Percentiles rank a stretch among this genome's conserved stretches.
These are phyloP conservation scores for Penicillium goetzii DNA, from an alignment of 495 filamentous ascomycete species.

Conservation along the genomic window DNA sequence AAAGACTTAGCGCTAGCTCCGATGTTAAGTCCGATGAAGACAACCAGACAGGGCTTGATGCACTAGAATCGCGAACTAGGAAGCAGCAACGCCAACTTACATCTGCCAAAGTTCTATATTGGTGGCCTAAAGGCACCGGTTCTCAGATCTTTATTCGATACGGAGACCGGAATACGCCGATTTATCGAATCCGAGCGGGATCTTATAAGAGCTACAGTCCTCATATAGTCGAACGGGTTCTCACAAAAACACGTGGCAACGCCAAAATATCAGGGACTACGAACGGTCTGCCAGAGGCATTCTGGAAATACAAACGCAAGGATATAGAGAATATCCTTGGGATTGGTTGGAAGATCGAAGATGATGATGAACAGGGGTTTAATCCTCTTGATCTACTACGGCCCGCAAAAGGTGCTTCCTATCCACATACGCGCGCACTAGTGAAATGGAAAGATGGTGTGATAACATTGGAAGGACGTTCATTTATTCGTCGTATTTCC, in stretches of 20 bases:
- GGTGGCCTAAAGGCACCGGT: constrained; percentile 2
- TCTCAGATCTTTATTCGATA: not conserved
- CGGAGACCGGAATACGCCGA: not conserved
- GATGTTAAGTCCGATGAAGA: not conserved
- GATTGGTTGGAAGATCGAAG: constrained; percentile 2
- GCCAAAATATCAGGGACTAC: not conserved
- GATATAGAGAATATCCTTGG: not conserved
- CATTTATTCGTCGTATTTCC: constrained; percentile 28
- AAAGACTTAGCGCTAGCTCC: not conserved
- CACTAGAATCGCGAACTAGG: not conserved
- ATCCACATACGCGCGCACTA: constrained; percentile 28
- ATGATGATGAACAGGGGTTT: constrained; percentile 1
- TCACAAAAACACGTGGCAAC: constrained; percentile 3
- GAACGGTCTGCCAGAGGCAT: not conserved
- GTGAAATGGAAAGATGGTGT: constrained; percentile 30
- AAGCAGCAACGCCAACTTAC: not conserved
- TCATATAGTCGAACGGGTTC: not conserved
- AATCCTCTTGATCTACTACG: not conserved
- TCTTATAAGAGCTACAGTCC: constrained; percentile 3
- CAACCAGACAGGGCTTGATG: not conserved
- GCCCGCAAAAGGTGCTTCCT: constrained; percentile 14
- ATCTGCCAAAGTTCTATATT: not conserved
- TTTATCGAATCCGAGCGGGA: not conserved
- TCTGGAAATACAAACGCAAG: constrained; percentile 1
- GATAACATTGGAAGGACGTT: constrained; percentile 24